Evolutionary conservation across 495 filamentous ascomycete genomes (phyloP).

Genomic region (Schizothecium vesticola): DNA sequence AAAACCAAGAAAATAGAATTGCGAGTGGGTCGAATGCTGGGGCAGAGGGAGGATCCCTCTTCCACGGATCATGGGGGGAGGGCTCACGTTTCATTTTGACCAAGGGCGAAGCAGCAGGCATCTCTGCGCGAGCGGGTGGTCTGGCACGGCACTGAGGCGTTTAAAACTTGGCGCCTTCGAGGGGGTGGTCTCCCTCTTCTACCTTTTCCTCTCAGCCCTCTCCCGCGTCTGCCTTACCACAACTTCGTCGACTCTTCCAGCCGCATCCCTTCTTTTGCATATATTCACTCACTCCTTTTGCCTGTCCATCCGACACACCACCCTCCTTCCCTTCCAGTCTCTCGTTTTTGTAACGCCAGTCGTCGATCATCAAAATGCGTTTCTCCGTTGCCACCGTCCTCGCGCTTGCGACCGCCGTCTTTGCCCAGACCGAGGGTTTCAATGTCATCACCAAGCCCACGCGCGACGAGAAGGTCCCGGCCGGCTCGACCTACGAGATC

Average conservation of each 20-base stretch:
- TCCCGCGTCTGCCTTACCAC: neutral
- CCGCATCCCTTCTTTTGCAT: slow-evolving; percentile 11
- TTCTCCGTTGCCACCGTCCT: slow-evolving; percentile 39
- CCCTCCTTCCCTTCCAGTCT: slow-evolving; percentile 1
- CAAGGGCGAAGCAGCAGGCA: slow-evolving; percentile 3
- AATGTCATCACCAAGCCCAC: slow-evolving; percentile 35
- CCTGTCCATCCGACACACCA: slow-evolving; percentile 1
- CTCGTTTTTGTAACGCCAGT: slow-evolving; percentile 7
- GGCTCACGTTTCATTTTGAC: slow-evolving; percentile 6
- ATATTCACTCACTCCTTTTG: slow-evolving; percentile 7
- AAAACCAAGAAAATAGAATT: neutral
- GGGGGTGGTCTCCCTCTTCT: neutral
- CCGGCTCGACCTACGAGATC: slow-evolving; percentile 36
- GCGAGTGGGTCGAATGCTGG: neutral
- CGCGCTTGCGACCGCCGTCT: slow-evolving; percentile 36
- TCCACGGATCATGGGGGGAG: neutral
- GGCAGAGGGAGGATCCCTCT: neutral
- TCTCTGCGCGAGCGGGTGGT: neutral
- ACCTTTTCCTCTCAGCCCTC: neutral
- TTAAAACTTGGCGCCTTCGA: neutral
- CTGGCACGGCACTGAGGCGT: neutral
- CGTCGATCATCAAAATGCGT: slow-evolving; percentile 37
- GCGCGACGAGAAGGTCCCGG: slow-evolving; percentile 30
- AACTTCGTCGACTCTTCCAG: slow-evolving; percentile 10
- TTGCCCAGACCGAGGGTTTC: slow-evolving; percentile 41